Base-by-base conservation (phyloP, 2,329 filamentous ascomycete genomes). In the Trichoderma sp. region DNA sequence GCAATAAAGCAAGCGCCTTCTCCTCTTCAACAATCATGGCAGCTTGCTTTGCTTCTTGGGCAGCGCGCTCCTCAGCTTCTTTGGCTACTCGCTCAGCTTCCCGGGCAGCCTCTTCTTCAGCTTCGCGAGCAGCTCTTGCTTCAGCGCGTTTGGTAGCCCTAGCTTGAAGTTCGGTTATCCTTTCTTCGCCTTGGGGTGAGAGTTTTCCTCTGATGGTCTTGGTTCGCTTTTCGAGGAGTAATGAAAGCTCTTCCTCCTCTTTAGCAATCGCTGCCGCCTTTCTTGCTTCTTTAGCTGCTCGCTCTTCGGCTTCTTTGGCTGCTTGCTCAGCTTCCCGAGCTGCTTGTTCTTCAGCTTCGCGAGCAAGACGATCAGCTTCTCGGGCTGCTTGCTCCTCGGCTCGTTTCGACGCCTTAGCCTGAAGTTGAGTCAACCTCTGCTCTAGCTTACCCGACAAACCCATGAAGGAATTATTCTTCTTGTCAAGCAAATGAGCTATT, bases 221-320 rank as follows among this genome's bases (percentile, higher is more conserved):
- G 2, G 39, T n/a, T 18, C 79, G 79, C 72, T 85, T 86, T 74
- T 86, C 84, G 24, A 78, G 76, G 21, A 75, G 71, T 0, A 79
- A 61, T 16, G 73, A 70, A 37, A 72, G 71, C 14, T 78, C 65
- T 11, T 56, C 61, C 26, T 66, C 61, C 18, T 66, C 61, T 54
- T 71, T 73, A 39, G 72, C 74, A n/a, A 66, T 58, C 1, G 37
- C 70, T 10, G 71, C 71, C 37, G 64, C 56, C 70, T 18, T 70
- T 71, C 14, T 70, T 26, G 67, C 69, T 14, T 66, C 70, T 58
- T 71, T 70, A 43, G 71, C 72, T 26, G 71, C 71, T 58, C 72
- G 69, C 26, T 68, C 68, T 30, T 73, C 74, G 54, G 76, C 76
- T 63, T 37, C 64, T n/a, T 34, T 39, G 14, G 54, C 67, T 28